Conservation (phyloP, 148 eudicot genomes). For the Diospyros kaki region DNA sequence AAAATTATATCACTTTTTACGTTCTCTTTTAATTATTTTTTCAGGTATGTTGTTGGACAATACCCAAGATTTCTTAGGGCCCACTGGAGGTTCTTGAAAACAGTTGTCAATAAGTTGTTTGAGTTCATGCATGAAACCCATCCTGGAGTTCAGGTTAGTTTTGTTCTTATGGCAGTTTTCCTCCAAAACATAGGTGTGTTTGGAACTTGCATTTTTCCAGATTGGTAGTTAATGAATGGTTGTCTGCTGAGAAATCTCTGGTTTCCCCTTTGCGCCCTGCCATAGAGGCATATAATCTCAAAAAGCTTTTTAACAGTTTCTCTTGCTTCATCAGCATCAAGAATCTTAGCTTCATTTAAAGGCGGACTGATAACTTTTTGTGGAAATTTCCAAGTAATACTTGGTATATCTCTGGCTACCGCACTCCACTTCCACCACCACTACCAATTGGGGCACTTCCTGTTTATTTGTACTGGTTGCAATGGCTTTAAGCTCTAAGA, state of each 20-base stretch:
- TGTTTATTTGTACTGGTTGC: too few relatives aligned
- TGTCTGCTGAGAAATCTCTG: background rate
- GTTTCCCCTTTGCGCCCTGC: background rate
- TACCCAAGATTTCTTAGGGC: slow-evolving; percentile 98
- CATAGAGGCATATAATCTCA: background rate
- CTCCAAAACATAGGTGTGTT: background rate
- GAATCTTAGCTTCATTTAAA: background rate
- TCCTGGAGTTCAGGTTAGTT: slow-evolving; percentile 95
- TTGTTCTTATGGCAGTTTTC: slow-evolving; percentile 1
- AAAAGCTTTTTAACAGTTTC: background rate
- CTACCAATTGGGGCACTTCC: background rate
- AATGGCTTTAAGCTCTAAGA: too few relatives aligned
- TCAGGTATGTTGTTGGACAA: slow-evolving; percentile 99
- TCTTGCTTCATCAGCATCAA: background rate
- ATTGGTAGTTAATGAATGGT: background rate
- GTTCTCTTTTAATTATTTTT: slow-evolving; percentile 10
- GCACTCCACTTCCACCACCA: background rate
- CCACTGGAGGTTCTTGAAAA: slow-evolving; percentile 98
- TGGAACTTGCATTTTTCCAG: background rate
- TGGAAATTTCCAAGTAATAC: background rate
- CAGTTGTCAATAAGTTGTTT: slow-evolving; percentile 94
- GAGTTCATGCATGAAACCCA: slow-evolving; percentile 99
- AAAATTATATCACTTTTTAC: background rate
- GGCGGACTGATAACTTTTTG: background rate
- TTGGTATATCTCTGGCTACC: background rate